Conservation (phyloP, 2,329 filamentous ascomycete species). For the Magnaporthiopsis rhizophila region DNA sequence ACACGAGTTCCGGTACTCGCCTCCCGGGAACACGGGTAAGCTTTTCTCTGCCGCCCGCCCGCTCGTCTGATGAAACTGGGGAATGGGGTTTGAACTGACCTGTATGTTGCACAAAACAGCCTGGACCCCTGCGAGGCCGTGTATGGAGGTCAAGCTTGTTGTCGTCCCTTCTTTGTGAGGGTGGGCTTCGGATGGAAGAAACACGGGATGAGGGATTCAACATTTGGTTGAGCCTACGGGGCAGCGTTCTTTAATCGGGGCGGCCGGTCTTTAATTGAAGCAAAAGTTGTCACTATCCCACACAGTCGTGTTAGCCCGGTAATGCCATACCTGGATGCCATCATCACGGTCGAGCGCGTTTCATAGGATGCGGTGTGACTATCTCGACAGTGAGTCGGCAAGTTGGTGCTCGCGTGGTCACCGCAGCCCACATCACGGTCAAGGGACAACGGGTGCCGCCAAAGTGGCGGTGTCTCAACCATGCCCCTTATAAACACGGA, state of each 20-base stretch:
- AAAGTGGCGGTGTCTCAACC: background rate
- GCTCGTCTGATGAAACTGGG: background rate
- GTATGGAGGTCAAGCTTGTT: constrained; percentile 1
- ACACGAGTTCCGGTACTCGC: constrained; percentile 34
- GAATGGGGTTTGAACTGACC: background rate
- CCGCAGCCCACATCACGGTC: too few species aligned
- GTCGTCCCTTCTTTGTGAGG: background rate
- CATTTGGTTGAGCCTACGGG: background rate
- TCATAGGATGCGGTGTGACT: background rate
- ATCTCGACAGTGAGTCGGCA: background rate
- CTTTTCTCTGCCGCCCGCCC: background rate
- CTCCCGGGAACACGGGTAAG: constrained; percentile 27
- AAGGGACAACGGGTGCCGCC: too few species aligned
- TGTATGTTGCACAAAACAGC: background rate
- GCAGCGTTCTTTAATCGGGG: background rate
- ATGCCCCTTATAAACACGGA: background rate
- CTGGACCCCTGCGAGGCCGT: constrained; percentile 1
- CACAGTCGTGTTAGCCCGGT: background rate
- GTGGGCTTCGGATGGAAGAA: background rate
- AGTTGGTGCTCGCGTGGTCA: background rate
- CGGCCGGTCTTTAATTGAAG: background rate
- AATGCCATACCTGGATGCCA: background rate
- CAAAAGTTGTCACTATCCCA: background rate
- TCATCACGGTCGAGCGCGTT: background rate
- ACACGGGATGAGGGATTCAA: background rate